phyloP scores from a whole-genome alignment of 441 rosid genomes.

The Populus hybrid region DNA sequence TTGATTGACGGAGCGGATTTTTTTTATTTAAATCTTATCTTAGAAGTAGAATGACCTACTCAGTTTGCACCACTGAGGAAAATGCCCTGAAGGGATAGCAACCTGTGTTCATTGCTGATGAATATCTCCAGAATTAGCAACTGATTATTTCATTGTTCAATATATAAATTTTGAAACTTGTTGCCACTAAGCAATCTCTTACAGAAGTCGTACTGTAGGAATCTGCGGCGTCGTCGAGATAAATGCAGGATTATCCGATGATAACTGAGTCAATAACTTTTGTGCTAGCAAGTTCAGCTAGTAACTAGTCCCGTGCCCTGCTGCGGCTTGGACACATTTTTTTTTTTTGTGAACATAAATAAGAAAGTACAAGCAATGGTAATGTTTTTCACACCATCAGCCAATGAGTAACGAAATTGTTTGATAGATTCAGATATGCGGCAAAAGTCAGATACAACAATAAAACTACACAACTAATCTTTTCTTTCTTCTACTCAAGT shows the following conservation, averaged over 20 bases:
- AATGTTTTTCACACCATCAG: background rate
- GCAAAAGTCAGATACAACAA: background rate
- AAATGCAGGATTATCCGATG: background rate
- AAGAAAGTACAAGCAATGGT: too few relatives aligned
- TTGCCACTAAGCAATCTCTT: background rate
- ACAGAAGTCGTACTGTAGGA: background rate
- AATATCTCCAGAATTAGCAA: too few relatives aligned
- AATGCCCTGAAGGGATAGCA: background rate
- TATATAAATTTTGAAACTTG: too few relatives aligned
- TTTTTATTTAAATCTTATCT: background rate
- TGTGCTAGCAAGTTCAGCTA: background rate
- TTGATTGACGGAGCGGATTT: background rate
- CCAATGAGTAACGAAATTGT: background rate
- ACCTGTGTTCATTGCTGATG: background rate
- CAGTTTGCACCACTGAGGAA: background rate
- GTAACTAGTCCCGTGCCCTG: too few relatives aligned
- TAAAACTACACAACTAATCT: background rate
- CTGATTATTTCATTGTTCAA: too few relatives aligned
- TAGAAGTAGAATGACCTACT: background rate
- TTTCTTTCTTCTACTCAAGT: background rate
- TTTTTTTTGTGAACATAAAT: too few relatives aligned
- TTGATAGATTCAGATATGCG: background rate
- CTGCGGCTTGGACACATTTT: too few relatives aligned
- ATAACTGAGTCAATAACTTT: background rate
- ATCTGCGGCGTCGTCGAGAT: background rate